Base-by-base conservation (phyloP, 805 yeast species). In the Saccharomycodes ludwigii region DNA sequence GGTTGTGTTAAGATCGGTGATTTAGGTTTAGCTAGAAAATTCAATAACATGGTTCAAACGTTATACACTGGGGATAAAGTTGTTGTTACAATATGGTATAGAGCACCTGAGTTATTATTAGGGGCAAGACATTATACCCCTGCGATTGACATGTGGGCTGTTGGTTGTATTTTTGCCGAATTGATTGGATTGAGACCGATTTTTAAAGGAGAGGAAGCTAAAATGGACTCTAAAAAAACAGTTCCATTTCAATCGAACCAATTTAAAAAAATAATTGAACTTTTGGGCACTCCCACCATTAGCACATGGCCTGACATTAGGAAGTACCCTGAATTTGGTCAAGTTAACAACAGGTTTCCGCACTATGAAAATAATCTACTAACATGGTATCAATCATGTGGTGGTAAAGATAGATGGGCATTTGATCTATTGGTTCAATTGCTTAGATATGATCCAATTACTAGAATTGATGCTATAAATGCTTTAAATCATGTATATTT, bases 1-100 rank as follows among this genome's bases (percentile, higher is more conserved):
- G 98, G 98, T 0, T 73, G 75, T n/a, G 91, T 88, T 13, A 91
- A 91, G 54, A 86, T 88, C 38, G 98, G 97, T 15, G 98, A 88
- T 58, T 65, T 86, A 43, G 97, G 97, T 2, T 61, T 86, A 21
- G 95, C 95, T 0, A 65, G 97, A 37, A 73, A 80, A 45, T 86
- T 85, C 58, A 78, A 77, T 41, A 81, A 84, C 46, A 88, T 93
- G 20, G 54, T 86, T 24, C 96, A 86, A 47, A 74, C 91, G 14
- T 61, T 86, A 16, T 86, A 81, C 49, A 70, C 86, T 14, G 95
- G 95, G 27, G 97, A 86, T 54, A 86, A 86, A 56, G 95, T 86
- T 11, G 96, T 86, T 34, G 96, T 86, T 9, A 86, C 97, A 1
- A 86, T 86, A 35, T 86, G 97, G 97, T 86, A 86, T 52, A 65